Evolutionary conservation across 352 stramenopile species (phyloP), one percentile per base, ranked within the genome.

Genomic region (Pythium coloratum): DNA sequence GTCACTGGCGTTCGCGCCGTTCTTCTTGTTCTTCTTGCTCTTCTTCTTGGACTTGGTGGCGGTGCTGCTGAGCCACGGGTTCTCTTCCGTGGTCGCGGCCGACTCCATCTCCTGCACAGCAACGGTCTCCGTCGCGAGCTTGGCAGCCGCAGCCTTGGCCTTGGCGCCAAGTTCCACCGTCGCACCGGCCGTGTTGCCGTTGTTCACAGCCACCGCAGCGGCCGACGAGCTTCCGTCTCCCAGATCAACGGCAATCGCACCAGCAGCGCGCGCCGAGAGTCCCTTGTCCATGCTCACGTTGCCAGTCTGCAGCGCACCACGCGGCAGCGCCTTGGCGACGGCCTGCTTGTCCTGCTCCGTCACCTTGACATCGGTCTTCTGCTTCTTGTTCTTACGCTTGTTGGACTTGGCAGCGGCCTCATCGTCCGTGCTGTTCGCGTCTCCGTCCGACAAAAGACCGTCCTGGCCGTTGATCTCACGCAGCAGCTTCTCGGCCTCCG

Each of bases 401-500:
- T 77, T 70, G 26, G 38, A n/a, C 64, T 63, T 73, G 28, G 70
- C 80, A 33, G 20, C 55, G 36, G 12, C 26, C 49, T 89, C 73
- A 38, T 88, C 84, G 24, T 67, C 70, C 6, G 78, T 84, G 72
- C 69, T 85, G 10, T 78, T 32, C 46, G 78, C 73, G 53, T 92
- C 70, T 24, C 80, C 75, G 8, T 94, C 83, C 14, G 83, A 92
- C 7, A 90, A 55, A 32, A 92, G 57, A 0, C 67, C 76, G 12
- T 87, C 76, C 20, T 97, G 81, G 53, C 96, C 89, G 33, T 92
- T 90, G 20, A 99, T 89, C 82, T 99, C 97, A 26, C 82, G 76
- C 50, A 99, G 79, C 38, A 99, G 77, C 70, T 91, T 85, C 59
- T 98, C 87, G 0, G 96, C 96, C 70, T 99, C 96, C 36, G 88